Base-by-base conservation (phyloP, 2,329 filamentous ascomycete species). In the Emericellopsis atlantica region DNA sequence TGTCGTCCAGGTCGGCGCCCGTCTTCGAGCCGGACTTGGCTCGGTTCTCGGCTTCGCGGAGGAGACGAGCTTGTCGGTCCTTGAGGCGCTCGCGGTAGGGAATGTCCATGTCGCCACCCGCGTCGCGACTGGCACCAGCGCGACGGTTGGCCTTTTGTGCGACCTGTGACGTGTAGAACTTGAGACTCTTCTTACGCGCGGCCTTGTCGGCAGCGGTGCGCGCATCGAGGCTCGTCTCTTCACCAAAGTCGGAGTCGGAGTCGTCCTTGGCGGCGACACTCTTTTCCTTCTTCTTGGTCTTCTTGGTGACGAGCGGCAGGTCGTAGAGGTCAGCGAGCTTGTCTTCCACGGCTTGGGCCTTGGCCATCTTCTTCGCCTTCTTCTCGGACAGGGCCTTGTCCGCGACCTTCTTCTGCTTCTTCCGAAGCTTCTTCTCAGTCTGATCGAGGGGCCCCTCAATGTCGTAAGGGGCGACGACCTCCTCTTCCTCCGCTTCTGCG, bases 131-230 rank as follows among this genome's bases (percentile, higher is more conserved):
- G 32, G 81, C 82, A 26, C 71, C 77, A 6, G 79, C 77, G 42
- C 85, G 85, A 58, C 86, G 89, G 65, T 87, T 94, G 43, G 86
- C 79, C 64, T 95, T 96, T 59, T 96, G 90, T 23, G 85, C 83
- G 49, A 98, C 92, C 58, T 98, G 92, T 4, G 89, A 95, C 3
- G 93, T 96, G 72, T 98, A 98, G 70, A 98, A 98, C 46, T 88
- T 84, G 43, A 98, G 74, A 48, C 79, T 87, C 70, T 93, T 95
- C 71, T 92, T 95, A 60, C 84, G 84, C 44, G 78, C 76, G 0
- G 81, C 84, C 64, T 98, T 98, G 53, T 94, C 86, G 34, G 84
- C 84, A 1, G 86, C 82, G 45, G 90, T 79, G 45, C 79, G 74
- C 10, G 80, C 78, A 41, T 88, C 86, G 44, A 96, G 74, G 4